Evolutionary conservation across 2,329 filamentous ascomycete genomes (phyloP).

Genomic region (Alternaria hordeiaustralica): DNA sequence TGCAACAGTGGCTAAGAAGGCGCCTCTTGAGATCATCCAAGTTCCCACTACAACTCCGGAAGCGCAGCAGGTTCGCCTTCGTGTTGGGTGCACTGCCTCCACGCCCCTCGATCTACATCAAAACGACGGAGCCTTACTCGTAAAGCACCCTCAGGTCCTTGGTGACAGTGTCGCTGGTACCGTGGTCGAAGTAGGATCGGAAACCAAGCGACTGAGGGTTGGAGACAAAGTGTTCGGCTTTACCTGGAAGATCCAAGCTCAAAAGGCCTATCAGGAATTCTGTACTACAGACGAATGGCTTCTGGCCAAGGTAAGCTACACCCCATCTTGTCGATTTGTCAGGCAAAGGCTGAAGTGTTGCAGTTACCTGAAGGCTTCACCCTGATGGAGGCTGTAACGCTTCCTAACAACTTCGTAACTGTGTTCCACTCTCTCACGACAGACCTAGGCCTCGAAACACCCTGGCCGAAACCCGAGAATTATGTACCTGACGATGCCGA

Average conservation of each 20-base stretch:
- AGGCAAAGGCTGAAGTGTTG: constrained; percentile 7
- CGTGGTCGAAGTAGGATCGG: constrained; percentile 59
- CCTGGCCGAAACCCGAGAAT: constrained; percentile 61
- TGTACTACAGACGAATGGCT: constrained; percentile 60
- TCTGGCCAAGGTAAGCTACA: constrained; percentile 30
- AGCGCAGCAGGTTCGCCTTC: constrained; percentile 60
- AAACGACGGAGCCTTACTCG: constrained; percentile 64
- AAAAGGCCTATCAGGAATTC: constrained; percentile 64
- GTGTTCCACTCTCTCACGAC: constrained; percentile 62
- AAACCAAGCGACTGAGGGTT: constrained; percentile 53
- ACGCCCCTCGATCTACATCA: constrained; percentile 68
- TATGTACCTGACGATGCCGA: constrained; percentile 46
- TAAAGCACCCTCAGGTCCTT: constrained; percentile 58
- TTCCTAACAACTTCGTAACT: constrained; percentile 65
- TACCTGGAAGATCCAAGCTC: constrained; percentile 54
- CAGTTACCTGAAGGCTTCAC: constrained; percentile 53
- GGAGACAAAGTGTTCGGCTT: constrained; percentile 66
- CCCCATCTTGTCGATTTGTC: rapidly evolving
- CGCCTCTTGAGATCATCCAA: constrained; percentile 44
- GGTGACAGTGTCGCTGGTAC: constrained; percentile 61
- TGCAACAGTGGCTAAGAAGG: constrained; percentile 48
- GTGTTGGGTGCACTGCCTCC: constrained; percentile 65
- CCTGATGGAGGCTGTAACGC: constrained; percentile 58
- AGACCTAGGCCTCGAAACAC: constrained; percentile 62
- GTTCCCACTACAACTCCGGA: constrained; percentile 45